Evolutionary conservation across 2,329 filamentous ascomycete genomes (phyloP), one percentile per base, ranked within the genome.

Genomic region (Aspergillus sp.): DNA sequence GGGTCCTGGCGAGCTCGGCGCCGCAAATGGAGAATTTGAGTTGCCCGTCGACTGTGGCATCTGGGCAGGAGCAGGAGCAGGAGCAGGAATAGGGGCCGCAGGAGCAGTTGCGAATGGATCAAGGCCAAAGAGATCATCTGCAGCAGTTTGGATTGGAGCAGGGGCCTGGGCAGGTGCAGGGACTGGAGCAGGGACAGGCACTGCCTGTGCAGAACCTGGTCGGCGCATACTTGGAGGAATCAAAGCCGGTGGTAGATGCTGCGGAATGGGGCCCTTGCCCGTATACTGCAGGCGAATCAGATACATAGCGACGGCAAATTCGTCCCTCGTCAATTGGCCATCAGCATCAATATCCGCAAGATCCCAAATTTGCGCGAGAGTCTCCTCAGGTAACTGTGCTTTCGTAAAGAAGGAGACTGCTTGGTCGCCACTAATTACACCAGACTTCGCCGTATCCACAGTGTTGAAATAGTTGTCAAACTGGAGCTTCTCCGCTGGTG

Each of bases 231-330:
- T 91, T 3, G 93, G 95, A 12, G 95, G 95, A 31, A 98, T 84
- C 40, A 98, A 79, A 64, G 89, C 93, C 0, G 87, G 80, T 9
- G 93, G 93, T 43, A 99, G 78, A n/a, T 85, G 83, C 21, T 88
- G 80, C 2, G 95, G 95, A 33, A 98, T 75, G 27, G 85, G 79
- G 56, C 88, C 86, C 57, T 86, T 86, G 61, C 87, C 89, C 63
- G 84, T 89, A 54, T 93, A 85, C 73, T 97, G 93, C 72, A 96
- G 90, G 60, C 93, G 86, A 67, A 99, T 97, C 51, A 99, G 82
- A 71, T 96, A 96, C 93, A 99, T 97, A 53, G 95, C 93, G 47
- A 99, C 92, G 0, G 95, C 92, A 71, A 99, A 99, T 67, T 96
- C 93, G 65, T 99, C 95, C 66, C 86, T 86, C 47, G 84, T 92